Percentiles rank a stretch among this genome's conserved stretches.
These are phyloP conservation scores for Acarospora socialis DNA, from an alignment of 2,329 filamentous ascomycete genomes.

Conservation along the genomic window DNA sequence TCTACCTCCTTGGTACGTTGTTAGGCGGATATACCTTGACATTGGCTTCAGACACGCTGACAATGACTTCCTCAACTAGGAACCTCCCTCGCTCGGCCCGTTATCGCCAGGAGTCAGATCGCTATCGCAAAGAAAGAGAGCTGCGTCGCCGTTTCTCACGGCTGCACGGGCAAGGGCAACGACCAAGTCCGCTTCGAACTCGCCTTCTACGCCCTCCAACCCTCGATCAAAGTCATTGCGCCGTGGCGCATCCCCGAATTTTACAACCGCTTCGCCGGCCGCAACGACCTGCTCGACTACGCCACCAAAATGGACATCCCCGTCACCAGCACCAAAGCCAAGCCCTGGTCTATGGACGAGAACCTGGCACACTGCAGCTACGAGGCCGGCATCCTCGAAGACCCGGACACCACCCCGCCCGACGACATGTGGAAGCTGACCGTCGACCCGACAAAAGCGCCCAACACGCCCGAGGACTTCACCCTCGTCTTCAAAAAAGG, in stretches of 20 bases:
- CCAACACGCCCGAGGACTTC: slow-evolving; percentile 14
- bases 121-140: slow-evolving; percentile 32
- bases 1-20: slow-evolving; percentile 41
- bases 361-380: slow-evolving; percentile 59
- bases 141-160: slow-evolving; percentile 30
- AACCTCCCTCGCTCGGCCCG: slow-evolving; percentile 51
- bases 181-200: slow-evolving; percentile 45
- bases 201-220: slow-evolving; percentile 34
- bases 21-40: slow-evolving; percentile 18
- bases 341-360: slow-evolving; percentile 40
- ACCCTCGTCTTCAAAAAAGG: slow-evolving; percentile 17
- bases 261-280: slow-evolving; percentile 34
- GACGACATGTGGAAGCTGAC: slow-evolving; percentile 68
- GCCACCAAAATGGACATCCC: slow-evolving; percentile 33
- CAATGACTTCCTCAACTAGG: slow-evolving; percentile 29
- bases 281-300: slow-evolving; percentile 35
- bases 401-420: slow-evolving; percentile 49
- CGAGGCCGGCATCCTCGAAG: slow-evolving; percentile 63
- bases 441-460: slow-evolving; percentile 20
- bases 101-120: slow-evolving; percentile 56
- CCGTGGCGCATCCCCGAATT: slow-evolving; percentile 36
- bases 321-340: slow-evolving; percentile 32
- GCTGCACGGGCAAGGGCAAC: slow-evolving; percentile 52
- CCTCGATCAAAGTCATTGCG: slow-evolving; percentile 34
- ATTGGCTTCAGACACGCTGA: too few species aligned